These are phyloP conservation scores for Pyrenochaeta sp. DNA, from an alignment of 2,329 filamentous ascomycete species.

Conservation along the genomic window DNA sequence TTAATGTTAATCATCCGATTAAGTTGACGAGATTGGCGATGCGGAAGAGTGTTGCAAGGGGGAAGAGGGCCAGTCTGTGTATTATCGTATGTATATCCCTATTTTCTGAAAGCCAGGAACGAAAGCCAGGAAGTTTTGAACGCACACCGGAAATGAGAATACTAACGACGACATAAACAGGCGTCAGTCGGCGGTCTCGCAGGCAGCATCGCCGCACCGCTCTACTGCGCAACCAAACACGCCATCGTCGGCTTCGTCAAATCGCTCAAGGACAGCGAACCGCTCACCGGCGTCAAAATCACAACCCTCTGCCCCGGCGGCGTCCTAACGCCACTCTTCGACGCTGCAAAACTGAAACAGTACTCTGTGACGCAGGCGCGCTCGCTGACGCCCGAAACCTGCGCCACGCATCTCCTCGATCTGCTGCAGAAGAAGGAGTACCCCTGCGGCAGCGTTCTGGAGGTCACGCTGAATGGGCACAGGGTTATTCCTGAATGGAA, in stretches of 20 bases:
- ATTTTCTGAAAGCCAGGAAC: no score
- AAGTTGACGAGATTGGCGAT: constrained; percentile 41
- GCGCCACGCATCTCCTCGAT: constrained; percentile 29
- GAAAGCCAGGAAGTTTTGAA: no score
- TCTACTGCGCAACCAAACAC: constrained; percentile 43
- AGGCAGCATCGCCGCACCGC: constrained; percentile 32
- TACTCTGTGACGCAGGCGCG: constrained; percentile 20
- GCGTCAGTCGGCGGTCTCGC: constrained; percentile 34
- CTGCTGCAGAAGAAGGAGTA: constrained; percentile 40
- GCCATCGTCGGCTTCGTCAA: constrained; percentile 43
- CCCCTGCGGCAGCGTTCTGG: constrained; percentile 32
- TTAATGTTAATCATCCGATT: constrained; percentile 41
- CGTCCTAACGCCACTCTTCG: constrained; percentile 37
- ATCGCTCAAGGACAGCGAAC: constrained; percentile 31
- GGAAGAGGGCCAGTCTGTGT: constrained; percentile 39
- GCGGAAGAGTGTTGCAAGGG: constrained; percentile 31
- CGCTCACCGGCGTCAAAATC: constrained; percentile 39
- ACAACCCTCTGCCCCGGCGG: constrained; percentile 36
- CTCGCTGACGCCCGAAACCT: constrained; percentile 27
- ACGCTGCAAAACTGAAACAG: constrained; percentile 27
- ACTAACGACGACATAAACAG: no score
- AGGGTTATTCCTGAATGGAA: constrained; percentile 39
- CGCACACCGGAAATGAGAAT: no score
- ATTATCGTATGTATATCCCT: constrained; percentile 35
- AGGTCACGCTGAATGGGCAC: constrained; percentile 26